Evolutionary conservation across 495 filamentous ascomycete species (phyloP), one percentile per base, ranked within the genome.

Genomic region (Aspergillus affinis): DNA sequence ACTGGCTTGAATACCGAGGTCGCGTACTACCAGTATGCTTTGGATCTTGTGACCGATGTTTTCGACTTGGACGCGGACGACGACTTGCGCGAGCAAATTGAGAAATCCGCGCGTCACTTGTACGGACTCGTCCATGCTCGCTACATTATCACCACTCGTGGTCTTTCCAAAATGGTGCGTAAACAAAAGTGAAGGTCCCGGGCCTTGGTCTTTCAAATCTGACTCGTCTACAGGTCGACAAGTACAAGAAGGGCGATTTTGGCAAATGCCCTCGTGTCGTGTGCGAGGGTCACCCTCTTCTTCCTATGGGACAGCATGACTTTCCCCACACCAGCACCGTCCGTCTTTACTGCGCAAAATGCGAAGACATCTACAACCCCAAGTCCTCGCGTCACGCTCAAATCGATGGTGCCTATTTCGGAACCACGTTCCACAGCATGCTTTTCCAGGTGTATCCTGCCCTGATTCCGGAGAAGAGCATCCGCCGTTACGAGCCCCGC

Each of bases 41-140:
- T 99, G 27, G 94, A 99, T 70, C 84, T 99, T n/a, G 90, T 99
- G 52, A 99, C 95, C n/a, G 94, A 99, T 69, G 93, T 98, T 48
- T 99, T 99, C 73, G 94, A 99, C 67, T 88, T 98, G 67, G 94
- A 99, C 74, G 97, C 94, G 72, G 93, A 98, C 69, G 95, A 98
- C 72, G 94, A 98, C 53, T 92, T 97, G 82, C 86, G 94, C 46
- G 94, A 97, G 78, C 91, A 92, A 66, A 98, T 99, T 54, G 94
- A 99, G 75, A 98, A 97, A 76, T 96, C 92, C 26, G 94, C 94
- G 6, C 84, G 95, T 62, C 95, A 98, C 67, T 83, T 99, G 4
- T 99, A 99, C 71, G 95, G 94, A 48, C 79, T 99, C 3, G 93
- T 99, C 36, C 94, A 99, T 73, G 94, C 94, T 26, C 84, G 94